A percentile compares a stretch with the other conserved stretches of the same genome.
These are phyloP conservation scores for Vigna nakashimae DNA, from an alignment of 306 rosid species.

Conservation along the genomic window DNA sequence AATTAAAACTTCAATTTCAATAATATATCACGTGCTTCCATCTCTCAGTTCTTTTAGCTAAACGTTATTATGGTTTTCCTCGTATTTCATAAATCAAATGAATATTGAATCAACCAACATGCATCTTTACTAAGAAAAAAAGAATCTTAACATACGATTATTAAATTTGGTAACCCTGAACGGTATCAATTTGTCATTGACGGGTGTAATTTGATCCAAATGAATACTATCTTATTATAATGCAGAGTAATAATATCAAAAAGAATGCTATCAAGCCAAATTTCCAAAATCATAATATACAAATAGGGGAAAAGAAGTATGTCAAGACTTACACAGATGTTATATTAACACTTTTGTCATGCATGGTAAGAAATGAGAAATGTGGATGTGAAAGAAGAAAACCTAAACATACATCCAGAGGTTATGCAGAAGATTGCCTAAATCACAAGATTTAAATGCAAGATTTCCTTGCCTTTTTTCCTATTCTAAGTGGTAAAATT, in stretches of 20 bases:
- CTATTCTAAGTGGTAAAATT: neutral
- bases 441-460: conserved; percentile 9
- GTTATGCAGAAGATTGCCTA: conserved; percentile 8
- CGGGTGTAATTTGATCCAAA: neutral
- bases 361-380: neutral
- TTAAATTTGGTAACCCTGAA: neutral
- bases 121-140: no score
- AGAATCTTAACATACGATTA: neutral
- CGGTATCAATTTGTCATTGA: neutral
- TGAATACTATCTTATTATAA: neutral
- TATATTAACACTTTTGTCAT: neutral
- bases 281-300: neutral
- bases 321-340: neutral
- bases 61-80: no score
- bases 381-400: neutral
- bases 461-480: neutral
- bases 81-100: no score
- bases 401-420: neutral
- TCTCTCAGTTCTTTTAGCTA: no score
- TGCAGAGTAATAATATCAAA: neutral
- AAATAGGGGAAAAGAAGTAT: neutral
- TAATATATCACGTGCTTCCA: no score
- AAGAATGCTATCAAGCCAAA: neutral
- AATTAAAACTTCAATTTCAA: no score
- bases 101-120: no score